phyloP scores from a whole-genome alignment of 306 rosid species.

The Glycine soja region DNA sequence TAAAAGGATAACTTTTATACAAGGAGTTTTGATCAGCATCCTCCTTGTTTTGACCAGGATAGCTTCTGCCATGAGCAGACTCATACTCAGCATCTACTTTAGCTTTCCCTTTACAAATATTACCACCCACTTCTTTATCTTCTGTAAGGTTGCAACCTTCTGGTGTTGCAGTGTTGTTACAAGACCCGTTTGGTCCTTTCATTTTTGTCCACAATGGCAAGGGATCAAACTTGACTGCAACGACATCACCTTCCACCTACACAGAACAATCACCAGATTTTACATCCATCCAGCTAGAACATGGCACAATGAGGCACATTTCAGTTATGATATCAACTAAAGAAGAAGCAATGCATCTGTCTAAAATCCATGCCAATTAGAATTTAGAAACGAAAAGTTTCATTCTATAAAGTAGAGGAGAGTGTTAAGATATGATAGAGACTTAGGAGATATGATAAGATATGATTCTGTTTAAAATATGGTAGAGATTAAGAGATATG shows the following conservation, averaged over 20 bases:
- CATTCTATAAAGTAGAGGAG: too few species aligned
- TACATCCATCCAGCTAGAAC: conserved; percentile 18
- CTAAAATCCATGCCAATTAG: too few species aligned
- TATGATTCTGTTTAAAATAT: too few species aligned
- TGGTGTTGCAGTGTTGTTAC: conserved; percentile 50
- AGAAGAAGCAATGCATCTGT: background rate
- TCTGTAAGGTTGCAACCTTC: conserved; percentile 56
- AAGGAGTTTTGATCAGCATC: conserved; percentile 46
- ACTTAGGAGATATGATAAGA: too few species aligned
- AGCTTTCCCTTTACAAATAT: conserved; percentile 59
- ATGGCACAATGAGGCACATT: conserved; percentile 24
- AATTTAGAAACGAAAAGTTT: too few species aligned
- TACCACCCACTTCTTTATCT: conserved; percentile 49
- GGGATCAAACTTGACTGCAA: conserved; percentile 77
- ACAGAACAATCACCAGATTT: conserved; percentile 47
- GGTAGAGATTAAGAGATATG: too few species aligned
- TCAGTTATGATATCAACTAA: conserved; percentile 37
- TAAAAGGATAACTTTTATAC: conserved; percentile 39
- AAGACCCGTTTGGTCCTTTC: conserved; percentile 66
- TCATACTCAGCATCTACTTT: conserved; percentile 53
- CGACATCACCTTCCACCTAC: conserved; percentile 91
- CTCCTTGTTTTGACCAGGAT: conserved; percentile 56
- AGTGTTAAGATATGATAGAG: too few species aligned
- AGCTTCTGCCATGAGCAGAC: conserved; percentile 47
- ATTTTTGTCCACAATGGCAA: conserved; percentile 74